These are phyloP conservation scores for Candida mesenterica DNA, from an alignment of 1,139 yeast species.

Conservation along the genomic window DNA sequence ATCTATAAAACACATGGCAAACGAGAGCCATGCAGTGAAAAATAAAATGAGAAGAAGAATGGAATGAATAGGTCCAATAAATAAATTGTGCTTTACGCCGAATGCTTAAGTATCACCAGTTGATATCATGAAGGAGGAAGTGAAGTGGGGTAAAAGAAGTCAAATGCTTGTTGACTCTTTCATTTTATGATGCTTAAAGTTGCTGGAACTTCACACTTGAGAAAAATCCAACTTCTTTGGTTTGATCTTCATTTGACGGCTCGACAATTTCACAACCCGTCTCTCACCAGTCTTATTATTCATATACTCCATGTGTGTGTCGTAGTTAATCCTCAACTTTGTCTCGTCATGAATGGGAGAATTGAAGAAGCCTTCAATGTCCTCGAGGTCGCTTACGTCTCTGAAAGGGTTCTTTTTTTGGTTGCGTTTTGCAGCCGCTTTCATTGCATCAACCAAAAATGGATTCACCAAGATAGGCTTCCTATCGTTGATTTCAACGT, in stretches of 20 bases:
- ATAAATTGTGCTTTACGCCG: too few species aligned
- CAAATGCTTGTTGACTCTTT: slow-evolving; percentile 3
- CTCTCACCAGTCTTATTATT: slow-evolving; percentile 41
- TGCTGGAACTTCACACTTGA: slow-evolving; percentile 4
- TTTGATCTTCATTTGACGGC: slow-evolving; percentile 34
- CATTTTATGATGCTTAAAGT: background rate
- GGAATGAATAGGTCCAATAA: too few species aligned
- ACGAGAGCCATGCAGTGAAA: too few species aligned
- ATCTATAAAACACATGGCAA: background rate
- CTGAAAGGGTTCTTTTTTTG: slow-evolving; percentile 5
- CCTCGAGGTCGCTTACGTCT: slow-evolving; percentile 1
- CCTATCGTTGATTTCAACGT: slow-evolving; percentile 8
- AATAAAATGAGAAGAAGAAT: too few species aligned
- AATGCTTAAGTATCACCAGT: background rate
- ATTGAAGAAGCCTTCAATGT: slow-evolving; percentile 3
- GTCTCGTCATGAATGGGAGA: slow-evolving; percentile 5
- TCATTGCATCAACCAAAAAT: slow-evolving; percentile 10
- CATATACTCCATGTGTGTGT: slow-evolving; percentile 40
- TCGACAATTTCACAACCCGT: slow-evolving; percentile 32
- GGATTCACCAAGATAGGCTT: slow-evolving; percentile 14
- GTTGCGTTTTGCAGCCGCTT: slow-evolving; percentile 7
- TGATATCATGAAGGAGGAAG: background rate
- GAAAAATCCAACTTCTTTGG: slow-evolving; percentile 43
- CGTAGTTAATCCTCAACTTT: slow-evolving; percentile 23
- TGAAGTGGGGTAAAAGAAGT: background rate